These are phyloP conservation scores for Aegilops sharonensis DNA, from an alignment of 176 grass and related monocot genomes.

Conservation along the genomic window DNA sequence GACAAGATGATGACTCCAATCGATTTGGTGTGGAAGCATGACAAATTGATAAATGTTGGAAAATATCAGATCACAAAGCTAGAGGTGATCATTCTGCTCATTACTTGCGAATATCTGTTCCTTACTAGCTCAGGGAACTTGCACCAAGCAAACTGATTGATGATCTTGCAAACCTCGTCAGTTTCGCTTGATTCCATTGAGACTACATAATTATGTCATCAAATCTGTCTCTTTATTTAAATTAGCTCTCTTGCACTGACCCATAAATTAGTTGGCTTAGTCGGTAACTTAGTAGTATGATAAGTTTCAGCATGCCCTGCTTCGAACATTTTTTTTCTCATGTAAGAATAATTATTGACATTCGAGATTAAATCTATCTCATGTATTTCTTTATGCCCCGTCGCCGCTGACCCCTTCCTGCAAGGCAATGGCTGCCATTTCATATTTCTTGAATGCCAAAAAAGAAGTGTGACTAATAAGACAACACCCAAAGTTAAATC, in stretches of 20 bases:
- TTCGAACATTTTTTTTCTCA: too few relatives aligned
- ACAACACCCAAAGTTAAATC: not conserved
- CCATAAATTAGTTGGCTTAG: too few relatives aligned
- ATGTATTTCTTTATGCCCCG: too few relatives aligned
- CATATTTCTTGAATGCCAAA: not conserved
- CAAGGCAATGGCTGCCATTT: not conserved
- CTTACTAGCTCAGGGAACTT: not conserved
- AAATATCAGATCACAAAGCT: slow-evolving; percentile 94
- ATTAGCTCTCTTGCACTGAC: too few relatives aligned
- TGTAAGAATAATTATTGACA: too few relatives aligned
- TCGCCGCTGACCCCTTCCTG: too few relatives aligned
- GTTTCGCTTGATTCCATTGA: not conserved
- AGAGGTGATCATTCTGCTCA: slow-evolving; percentile 53
- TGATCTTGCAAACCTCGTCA: not conserved
- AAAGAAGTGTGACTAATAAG: not conserved
- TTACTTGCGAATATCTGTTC: slow-evolving; percentile 1
- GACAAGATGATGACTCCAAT: slow-evolving; percentile 46
- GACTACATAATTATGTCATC: not conserved
- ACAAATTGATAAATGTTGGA: slow-evolving; percentile 73
- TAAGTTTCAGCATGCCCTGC: too few relatives aligned
- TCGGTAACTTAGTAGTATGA: too few relatives aligned
- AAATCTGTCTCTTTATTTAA: too few relatives aligned
- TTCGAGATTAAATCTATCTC: too few relatives aligned
- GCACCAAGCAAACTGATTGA: not conserved
- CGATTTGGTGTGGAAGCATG: slow-evolving; percentile 63